Base-by-base conservation (phyloP, 2,329 filamentous ascomycete species). In the Helotiales sp. region DNA sequence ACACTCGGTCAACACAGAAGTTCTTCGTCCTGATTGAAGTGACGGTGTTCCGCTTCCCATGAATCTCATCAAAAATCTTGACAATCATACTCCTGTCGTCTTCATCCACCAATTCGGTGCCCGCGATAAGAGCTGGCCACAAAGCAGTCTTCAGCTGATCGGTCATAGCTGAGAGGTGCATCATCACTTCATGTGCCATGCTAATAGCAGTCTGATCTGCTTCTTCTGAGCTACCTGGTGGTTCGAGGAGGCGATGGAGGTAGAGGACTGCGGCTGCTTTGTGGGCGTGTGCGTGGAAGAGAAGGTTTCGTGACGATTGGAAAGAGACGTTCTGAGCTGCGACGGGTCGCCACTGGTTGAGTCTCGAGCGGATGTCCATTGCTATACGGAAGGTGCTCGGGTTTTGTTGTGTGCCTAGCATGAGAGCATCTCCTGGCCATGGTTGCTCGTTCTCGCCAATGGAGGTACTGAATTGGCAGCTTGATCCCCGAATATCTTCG, bases 91-190 rank as follows among this genome's bases (percentile, higher is more conserved):
- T 52, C 22, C 70, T 52, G 49, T 72, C 70, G 12, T 65, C 63
- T 4, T 57, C 51, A 30, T 51, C 61, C 13, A 42, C 25, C 60
- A 71, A 52, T 40, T 72, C 70, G 33, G 66, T 71, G 8, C 66
- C 63, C 1, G 68, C 68, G 3, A 72, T 52, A 52, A 72, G 67
- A 3, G 68, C 63, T 2, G 70, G 69, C 70, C 69, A 72, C 10
- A 71, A 48, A 7, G 68, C 62, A 52, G 70, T 67, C 51, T 67
- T 67, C 17, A 70, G 50, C 52, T 71, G 67, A 3, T 66, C 66
- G 1, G 63, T 58, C 2, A 60, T 64, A 24, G 57, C 63, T 24
- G 51, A 63, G 2, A 65, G 61, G 57, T 70, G 66, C 25, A 67
- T 58, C 42, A 71, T 57, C n/a, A 71, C 61, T 17, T 71, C 68